Conservation (phyloP, 2,329 filamentous ascomycete genomes). For the Penicillium expansum region DNA sequence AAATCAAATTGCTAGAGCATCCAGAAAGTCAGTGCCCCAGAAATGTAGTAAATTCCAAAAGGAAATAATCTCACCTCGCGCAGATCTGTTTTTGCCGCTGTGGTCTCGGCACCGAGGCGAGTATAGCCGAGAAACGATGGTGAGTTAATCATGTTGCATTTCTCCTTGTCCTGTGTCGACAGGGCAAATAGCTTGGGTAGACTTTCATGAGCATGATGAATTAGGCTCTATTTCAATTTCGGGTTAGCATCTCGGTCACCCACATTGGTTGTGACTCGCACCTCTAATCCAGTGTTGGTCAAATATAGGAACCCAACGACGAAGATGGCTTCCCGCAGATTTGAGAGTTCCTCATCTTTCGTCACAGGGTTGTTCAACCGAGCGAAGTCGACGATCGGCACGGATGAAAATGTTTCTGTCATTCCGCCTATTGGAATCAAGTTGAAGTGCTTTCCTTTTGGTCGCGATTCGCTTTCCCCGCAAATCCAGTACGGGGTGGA, state of each 20-base stretch:
- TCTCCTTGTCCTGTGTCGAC: slow-evolving; percentile 26
- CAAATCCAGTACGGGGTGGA: not conserved
- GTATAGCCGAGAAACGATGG: slow-evolving; percentile 36
- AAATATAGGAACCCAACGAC: slow-evolving; percentile 37
- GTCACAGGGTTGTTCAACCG: slow-evolving; percentile 25
- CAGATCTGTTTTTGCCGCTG: slow-evolving; percentile 30
- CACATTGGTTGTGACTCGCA: slow-evolving; percentile 1
- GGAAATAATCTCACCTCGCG: slow-evolving; percentile 28
- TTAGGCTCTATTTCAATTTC: slow-evolving; percentile 18
- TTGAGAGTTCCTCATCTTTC: slow-evolving; percentile 23
- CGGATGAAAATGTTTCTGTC: slow-evolving; percentile 29
- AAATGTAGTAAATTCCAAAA: not conserved
- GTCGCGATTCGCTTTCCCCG: not conserved
- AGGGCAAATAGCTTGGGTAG: slow-evolving; percentile 29
- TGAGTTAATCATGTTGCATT: slow-evolving; percentile 35
- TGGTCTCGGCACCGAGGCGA: slow-evolving; percentile 36
- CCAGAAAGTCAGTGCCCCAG: not conserved
- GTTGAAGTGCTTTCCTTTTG: not conserved
- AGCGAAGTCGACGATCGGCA: slow-evolving; percentile 32
- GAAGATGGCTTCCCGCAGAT: slow-evolving; percentile 36
- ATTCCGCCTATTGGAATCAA: slow-evolving; percentile 13
- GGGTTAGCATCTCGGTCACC: not conserved
- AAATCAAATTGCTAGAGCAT: slow-evolving; percentile 46
- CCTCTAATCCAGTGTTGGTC: slow-evolving; percentile 37
- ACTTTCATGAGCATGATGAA: slow-evolving; percentile 21